phyloP scores from a whole-genome alignment of 371 early-diverging fungal species.

The Choanephora cucurbitarum region DNA sequence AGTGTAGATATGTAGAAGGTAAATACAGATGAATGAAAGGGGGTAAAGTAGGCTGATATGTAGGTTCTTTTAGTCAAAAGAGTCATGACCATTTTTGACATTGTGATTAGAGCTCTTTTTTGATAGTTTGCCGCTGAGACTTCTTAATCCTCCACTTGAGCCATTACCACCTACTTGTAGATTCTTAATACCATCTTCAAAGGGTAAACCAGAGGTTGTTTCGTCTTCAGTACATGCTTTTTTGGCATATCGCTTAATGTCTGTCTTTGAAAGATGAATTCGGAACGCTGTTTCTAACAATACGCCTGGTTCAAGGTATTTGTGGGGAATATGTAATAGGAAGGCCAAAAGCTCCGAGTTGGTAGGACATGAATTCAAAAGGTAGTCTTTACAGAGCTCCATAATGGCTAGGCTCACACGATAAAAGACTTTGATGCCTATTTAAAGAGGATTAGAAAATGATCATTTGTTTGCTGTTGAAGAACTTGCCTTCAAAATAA shows the following conservation, averaged over 20 bases:
- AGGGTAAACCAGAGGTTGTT: slow-evolving; percentile 38
- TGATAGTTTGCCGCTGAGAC: slow-evolving; percentile 17
- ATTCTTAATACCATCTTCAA: slow-evolving; percentile 50
- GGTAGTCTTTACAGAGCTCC: slow-evolving; percentile 62
- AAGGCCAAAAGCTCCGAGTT: slow-evolving; percentile 74
- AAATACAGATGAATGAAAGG: too few relatives aligned
- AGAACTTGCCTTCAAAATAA: slow-evolving; percentile 69
- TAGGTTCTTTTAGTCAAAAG: slow-evolving; percentile 1
- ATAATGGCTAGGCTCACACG: slow-evolving; percentile 83
- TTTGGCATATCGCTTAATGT: slow-evolving; percentile 48
- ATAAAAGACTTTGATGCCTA: slow-evolving; percentile 83
- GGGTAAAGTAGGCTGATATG: not conserved
- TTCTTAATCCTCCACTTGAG: slow-evolving; percentile 15
- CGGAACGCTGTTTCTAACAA: slow-evolving; percentile 71
- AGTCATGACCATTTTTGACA: not conserved
- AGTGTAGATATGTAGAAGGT: too few relatives aligned
- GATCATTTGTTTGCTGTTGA: not conserved
- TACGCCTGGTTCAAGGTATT: slow-evolving; percentile 65
- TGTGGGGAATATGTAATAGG: slow-evolving; percentile 83
- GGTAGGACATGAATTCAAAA: slow-evolving; percentile 77
- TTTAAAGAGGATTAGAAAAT: not conserved
- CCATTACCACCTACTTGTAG: slow-evolving; percentile 36
- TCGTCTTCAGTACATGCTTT: slow-evolving; percentile 41
- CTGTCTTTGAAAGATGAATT: slow-evolving; percentile 61
- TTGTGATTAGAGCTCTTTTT: slow-evolving; percentile 16